These are phyloP conservation scores for Neonectria coccinea DNA, from an alignment of 2,329 filamentous ascomycete genomes.

Conservation along the genomic window DNA sequence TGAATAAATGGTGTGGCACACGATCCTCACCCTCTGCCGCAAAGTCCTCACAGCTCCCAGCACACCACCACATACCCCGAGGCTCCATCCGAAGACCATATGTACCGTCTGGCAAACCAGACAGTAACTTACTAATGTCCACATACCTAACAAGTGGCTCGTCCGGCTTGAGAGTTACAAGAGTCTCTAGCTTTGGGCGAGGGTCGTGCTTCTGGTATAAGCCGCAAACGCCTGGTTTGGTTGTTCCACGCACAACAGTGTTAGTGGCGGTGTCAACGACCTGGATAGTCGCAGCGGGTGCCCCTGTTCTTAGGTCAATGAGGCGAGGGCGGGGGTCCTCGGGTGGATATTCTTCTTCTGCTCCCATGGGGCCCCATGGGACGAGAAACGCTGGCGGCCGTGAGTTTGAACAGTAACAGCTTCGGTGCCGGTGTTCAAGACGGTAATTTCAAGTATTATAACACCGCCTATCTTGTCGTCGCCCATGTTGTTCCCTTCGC, in stretches of 20 bases:
- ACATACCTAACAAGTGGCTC: conserved; percentile 23
- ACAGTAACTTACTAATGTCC: conserved; percentile 6
- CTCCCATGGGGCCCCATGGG: neutral
- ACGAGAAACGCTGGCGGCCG: neutral
- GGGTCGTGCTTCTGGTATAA: conserved; percentile 16
- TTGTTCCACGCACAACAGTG: neutral
- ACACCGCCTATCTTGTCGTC: neutral
- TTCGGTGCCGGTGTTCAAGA: neutral
- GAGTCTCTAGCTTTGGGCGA: conserved; percentile 14
- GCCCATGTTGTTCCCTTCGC: neutral
- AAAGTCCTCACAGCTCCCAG: conserved; percentile 21
- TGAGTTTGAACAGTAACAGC: neutral
- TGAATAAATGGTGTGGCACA: conserved; percentile 12
- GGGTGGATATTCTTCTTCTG: neutral
- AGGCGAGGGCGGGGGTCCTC: neutral
- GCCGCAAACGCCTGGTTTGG: neutral
- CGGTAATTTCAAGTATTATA: neutral
- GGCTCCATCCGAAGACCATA: conserved; percentile 22
- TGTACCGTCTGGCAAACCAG: conserved; percentile 14
- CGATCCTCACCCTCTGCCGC: conserved; percentile 15
- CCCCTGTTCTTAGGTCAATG: neutral
- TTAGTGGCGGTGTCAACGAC: neutral
- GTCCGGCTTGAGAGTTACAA: conserved; percentile 17
- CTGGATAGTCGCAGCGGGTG: neutral
- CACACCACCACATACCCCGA: conserved; percentile 26